These are phyloP conservation scores for Kwoniella bestiolae DNA, from an alignment of 768 basidiomycete species.

Conservation along the genomic window DNA sequence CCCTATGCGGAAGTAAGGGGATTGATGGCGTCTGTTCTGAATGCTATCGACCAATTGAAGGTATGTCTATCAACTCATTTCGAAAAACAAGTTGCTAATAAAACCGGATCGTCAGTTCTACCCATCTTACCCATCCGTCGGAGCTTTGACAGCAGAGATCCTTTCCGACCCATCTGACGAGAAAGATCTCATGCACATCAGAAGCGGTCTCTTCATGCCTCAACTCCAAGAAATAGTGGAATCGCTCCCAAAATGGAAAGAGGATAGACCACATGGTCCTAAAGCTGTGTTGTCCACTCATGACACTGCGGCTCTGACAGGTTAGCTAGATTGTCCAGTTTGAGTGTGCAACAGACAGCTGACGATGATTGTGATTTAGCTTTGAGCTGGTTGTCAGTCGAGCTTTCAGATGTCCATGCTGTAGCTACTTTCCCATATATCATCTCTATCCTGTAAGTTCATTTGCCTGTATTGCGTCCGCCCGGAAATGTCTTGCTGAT, in stretches of 20 bases:
- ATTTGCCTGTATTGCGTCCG: no score
- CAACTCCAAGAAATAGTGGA: slow-evolving; percentile 66
- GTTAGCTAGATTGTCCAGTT: slow-evolving; percentile 60
- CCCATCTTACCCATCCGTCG: slow-evolving; percentile 67
- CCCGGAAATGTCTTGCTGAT: no score
- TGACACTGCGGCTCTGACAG: slow-evolving; percentile 84
- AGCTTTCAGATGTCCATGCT: slow-evolving; percentile 75
- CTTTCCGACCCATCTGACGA: slow-evolving; percentile 63
- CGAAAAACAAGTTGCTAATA: slow-evolving; percentile 33
- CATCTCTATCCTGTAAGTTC: slow-evolving; percentile 74
- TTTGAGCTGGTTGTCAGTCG: slow-evolving; percentile 77
- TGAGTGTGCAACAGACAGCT: not conserved
- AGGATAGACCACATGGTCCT: slow-evolving; percentile 79
- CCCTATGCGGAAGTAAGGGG: slow-evolving; percentile 82
- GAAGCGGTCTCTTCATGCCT: slow-evolving; percentile 67
- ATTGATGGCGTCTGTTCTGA: slow-evolving; percentile 71
- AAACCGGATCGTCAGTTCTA: slow-evolving; percentile 58
- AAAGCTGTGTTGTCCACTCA: slow-evolving; percentile 85
- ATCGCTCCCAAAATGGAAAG: slow-evolving; percentile 71
- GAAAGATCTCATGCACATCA: slow-evolving; percentile 76
- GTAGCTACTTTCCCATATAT: slow-evolving; percentile 76
- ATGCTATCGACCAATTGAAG: slow-evolving; percentile 73
- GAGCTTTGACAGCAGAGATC: slow-evolving; percentile 67
- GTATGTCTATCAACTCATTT: slow-evolving; percentile 56
- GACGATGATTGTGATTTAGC: slow-evolving; percentile 60